Conservation (phyloP, 805 yeast genomes). For the Scheffersomyces lignosus region DNA sequence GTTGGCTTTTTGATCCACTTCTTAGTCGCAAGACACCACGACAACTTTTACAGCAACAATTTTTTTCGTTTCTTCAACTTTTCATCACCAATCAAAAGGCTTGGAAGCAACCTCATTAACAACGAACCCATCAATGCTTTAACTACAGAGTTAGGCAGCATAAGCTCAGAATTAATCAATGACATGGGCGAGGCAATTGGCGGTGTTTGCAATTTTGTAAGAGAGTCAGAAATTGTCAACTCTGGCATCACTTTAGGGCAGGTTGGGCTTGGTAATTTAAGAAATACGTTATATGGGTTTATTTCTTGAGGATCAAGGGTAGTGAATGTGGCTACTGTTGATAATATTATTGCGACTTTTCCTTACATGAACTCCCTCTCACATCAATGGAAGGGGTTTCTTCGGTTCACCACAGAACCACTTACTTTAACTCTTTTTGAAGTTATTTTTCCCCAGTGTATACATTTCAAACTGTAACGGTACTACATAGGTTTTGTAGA, state of each 20-base stretch:
- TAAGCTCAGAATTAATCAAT: conserved; percentile 7
- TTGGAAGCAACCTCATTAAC: conserved; percentile 1
- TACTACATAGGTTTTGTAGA: too few relatives aligned
- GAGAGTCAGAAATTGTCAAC: conserved; percentile 17
- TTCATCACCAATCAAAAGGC: conserved; percentile 1
- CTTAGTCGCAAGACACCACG: conserved; percentile 24
- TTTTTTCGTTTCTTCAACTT: conserved; percentile 4
- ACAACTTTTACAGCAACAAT: conserved; percentile 10
- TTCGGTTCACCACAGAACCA: too few relatives aligned
- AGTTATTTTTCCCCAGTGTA: too few relatives aligned
- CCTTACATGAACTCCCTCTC: too few relatives aligned
- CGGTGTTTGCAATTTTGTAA: conserved; percentile 10
- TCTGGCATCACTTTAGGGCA: conserved; percentile 23
- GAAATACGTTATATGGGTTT: conserved; percentile 27
- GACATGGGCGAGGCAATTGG: conserved; percentile 12
- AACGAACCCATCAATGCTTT: conserved; percentile 8
- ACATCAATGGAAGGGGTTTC: too few relatives aligned
- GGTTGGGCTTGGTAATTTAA: conserved; percentile 36
- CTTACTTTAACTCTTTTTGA: too few relatives aligned
- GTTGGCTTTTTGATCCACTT: conserved; percentile 39
- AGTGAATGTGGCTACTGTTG: not conserved
- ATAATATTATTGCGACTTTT: not conserved
- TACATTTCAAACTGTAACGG: too few relatives aligned
- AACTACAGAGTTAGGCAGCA: conserved; percentile 5
- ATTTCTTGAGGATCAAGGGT: conserved; percentile 2